Base-by-base conservation (phyloP, 345 rosid species). In the Dipteronia dyeriana region DNA sequence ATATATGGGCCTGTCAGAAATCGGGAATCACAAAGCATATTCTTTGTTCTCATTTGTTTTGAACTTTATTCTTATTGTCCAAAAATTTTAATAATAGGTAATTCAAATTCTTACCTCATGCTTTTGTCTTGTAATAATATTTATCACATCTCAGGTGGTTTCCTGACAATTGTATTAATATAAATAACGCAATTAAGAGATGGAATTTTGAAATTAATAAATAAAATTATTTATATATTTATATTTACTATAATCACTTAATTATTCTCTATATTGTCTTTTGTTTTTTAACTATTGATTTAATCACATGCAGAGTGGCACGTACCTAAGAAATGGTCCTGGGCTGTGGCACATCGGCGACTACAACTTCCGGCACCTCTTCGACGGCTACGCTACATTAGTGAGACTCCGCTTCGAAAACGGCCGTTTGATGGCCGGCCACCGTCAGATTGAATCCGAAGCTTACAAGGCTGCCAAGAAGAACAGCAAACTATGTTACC, bases 321-420 rank as follows among this genome's bases (percentile, higher is more conserved):
- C 94, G 81, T 95, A 95, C 85, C 85, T 95, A 25, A 89, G 99
- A 73, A 95, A 95, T 47, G 99, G 99, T 25, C 99, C 99, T 0
- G 99, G 99, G 0, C 75, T 92, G 67, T 95, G 99, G 99, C 86
- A 93, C 82, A 79, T 95, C 60, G 94, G 83, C 16, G 85, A 89
- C 77, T 87, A 95, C 86, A 84, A 91, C 75, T 93, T 95, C 90
- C 92, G 98, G 9, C 99, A 95, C 85, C 97, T 95, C 73, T 95
- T 95, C 71, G 99, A 95, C 75, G 99, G 99, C 74, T 95, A 95
- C 70, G 94, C 98, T 57, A 91, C 87, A 14, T 66, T 95, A 41
- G 95, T 85, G 45, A 91, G 88, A 76, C 97, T 95, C 77, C 85
- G 86, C 22, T 91, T 95, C 70, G 81, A 90, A 20, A 83, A 87